A percentile compares a stretch with the other conserved stretches of the same genome.
Evolutionary conservation across 805 yeast genomes (phyloP).

Genomic region (Ogataea paradorogensis): DNA sequence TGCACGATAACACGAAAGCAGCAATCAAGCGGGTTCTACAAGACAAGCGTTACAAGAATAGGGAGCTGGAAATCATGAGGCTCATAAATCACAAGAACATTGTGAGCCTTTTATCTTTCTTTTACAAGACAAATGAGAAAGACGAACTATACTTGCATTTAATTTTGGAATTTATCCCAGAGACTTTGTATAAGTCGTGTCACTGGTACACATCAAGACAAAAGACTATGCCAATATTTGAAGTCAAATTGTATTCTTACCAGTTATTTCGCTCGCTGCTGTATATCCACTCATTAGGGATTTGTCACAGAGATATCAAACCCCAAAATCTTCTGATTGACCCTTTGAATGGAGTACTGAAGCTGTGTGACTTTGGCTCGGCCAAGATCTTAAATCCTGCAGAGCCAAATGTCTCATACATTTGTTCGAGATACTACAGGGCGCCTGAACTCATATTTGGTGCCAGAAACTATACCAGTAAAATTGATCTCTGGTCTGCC

Average conservation of each 20-base stretch:
- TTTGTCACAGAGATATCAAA: constrained; percentile 90
- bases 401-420: constrained; percentile 94
- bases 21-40: constrained; percentile 97
- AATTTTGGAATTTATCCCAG: constrained; percentile 92
- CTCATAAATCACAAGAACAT: constrained; percentile 80
- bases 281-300: constrained; percentile 71
- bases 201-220: constrained; percentile 78
- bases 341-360: constrained; percentile 79
- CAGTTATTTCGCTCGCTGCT: constrained; percentile 75
- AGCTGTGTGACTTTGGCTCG: constrained; percentile 94
- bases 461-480: constrained; percentile 92
- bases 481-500: constrained; percentile 96
- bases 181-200: constrained; percentile 86
- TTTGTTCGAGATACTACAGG: constrained; percentile 93
- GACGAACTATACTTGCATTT: constrained; percentile 84
- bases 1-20: constrained; percentile 72
- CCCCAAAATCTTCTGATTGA: constrained; percentile 88
- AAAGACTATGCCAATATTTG: constrained; percentile 81
- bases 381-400: constrained; percentile 87
- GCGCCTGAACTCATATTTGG: constrained; percentile 98
- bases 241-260: constrained; percentile 80
- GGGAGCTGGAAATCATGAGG: constrained; percentile 96
- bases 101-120: constrained; percentile 83
- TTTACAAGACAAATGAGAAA: constrained; percentile 62
- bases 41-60: constrained; percentile 88